Percentiles rank a stretch among this genome's conserved stretches.
These are phyloP conservation scores for Penicillium sp. DNA, from an alignment of 2,329 filamentous ascomycete species.

Conservation along the genomic window DNA sequence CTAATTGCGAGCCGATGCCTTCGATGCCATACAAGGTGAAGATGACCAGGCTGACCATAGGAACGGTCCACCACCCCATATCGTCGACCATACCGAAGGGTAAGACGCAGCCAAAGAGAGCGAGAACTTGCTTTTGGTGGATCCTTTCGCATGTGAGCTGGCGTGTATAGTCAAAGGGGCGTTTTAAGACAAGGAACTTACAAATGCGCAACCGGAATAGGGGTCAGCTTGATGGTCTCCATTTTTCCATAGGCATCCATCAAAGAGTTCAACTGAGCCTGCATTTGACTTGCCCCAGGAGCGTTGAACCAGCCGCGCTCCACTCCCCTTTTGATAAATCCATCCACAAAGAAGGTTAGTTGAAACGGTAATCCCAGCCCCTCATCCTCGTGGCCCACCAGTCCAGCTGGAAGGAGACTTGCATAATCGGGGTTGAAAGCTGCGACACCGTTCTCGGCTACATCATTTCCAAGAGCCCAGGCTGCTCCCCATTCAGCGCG, in stretches of 20 bases:
- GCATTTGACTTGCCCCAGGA: conserved; percentile 51
- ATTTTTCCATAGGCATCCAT: conserved; percentile 53
- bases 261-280: conserved; percentile 49
- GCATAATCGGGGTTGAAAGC: conserved; percentile 41
- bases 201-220: conserved; percentile 56
- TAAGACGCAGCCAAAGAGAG: conserved; percentile 52
- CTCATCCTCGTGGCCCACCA: conserved; percentile 50
- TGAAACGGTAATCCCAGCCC: conserved; percentile 53
- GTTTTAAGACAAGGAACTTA: conserved; percentile 18
- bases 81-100: conserved; percentile 57
- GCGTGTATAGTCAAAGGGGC: too few species aligned
- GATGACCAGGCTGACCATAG: conserved; percentile 51
- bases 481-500: conserved; percentile 54
- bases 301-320: conserved; percentile 53
- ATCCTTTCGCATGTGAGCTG: conserved; percentile 37
- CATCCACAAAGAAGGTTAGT: conserved; percentile 52
- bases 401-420: conserved; percentile 42
- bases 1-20: conserved; percentile 55
- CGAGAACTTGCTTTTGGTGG: conserved; percentile 56
- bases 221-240: conserved; percentile 58
- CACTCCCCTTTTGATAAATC: conserved; percentile 50
- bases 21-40: conserved; percentile 59
- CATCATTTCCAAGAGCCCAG: conserved; percentile 26
- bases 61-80: conserved; percentile 55
- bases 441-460: too few species aligned